Conservation (phyloP, 1,284 basidiomycete species). For the Boletus semigastroideus region DNA sequence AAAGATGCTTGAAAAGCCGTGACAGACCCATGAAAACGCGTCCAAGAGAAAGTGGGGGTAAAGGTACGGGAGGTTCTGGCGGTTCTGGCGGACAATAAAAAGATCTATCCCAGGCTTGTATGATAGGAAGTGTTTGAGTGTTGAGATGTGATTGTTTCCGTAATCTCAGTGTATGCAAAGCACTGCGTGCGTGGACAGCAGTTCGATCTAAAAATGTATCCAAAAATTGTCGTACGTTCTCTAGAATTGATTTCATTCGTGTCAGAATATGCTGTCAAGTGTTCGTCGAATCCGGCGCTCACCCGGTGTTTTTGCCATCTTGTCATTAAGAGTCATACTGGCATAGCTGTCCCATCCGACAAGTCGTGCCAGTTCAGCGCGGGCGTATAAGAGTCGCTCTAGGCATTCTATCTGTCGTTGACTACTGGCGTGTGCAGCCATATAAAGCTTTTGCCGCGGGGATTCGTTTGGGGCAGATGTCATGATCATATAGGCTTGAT, state of each 20-base stretch:
- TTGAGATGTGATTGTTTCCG: slow-evolving; percentile 74
- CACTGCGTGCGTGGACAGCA: slow-evolving; percentile 67
- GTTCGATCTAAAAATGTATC: slow-evolving; percentile 78
- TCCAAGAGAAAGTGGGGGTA: slow-evolving; percentile 77
- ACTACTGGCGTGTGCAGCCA: slow-evolving; percentile 71
- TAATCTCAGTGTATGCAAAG: slow-evolving; percentile 67
- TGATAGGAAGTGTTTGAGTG: slow-evolving; percentile 53
- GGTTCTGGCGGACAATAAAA: slow-evolving; percentile 82
- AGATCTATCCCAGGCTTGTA: slow-evolving; percentile 93
- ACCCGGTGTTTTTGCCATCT: slow-evolving; percentile 93
- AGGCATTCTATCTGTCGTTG: slow-evolving; percentile 69
- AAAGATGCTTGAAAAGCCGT: slow-evolving; percentile 80
- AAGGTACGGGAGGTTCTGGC: slow-evolving; percentile 65
- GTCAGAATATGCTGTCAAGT: slow-evolving; percentile 8
- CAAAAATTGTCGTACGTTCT: slow-evolving; percentile 84
- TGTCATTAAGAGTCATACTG: slow-evolving; percentile 83
- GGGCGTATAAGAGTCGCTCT: slow-evolving; percentile 72
- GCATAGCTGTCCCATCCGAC: slow-evolving; percentile 84
- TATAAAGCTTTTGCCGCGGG: slow-evolving; percentile 77
- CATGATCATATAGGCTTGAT: slow-evolving; percentile 92
- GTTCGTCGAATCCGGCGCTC: slow-evolving; percentile 22
- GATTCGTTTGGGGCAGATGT: slow-evolving; percentile 83
- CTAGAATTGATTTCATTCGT: slow-evolving; percentile 37
- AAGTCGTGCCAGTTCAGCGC: slow-evolving; percentile 78
- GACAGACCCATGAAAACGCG: slow-evolving; percentile 87